phyloP scores from a whole-genome alignment of 2,329 filamentous ascomycete species.

The Podosphaera fusca region DNA sequence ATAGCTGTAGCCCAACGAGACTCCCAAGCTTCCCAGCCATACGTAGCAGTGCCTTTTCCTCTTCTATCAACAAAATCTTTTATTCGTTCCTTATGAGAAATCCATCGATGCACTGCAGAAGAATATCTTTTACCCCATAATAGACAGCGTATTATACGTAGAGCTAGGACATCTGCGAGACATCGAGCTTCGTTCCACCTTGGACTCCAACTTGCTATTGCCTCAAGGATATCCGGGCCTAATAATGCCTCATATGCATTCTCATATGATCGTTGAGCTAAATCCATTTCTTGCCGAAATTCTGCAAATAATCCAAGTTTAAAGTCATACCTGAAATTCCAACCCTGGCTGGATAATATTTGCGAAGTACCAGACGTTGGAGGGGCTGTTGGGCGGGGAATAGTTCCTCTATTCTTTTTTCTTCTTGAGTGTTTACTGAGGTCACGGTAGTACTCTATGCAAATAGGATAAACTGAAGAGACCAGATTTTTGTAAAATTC shows the following conservation, averaged over 20 bases:
- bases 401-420: slow-evolving; percentile 59
- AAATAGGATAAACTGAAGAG: slow-evolving; percentile 44
- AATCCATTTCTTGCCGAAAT: slow-evolving; percentile 81
- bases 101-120: slow-evolving; percentile 59
- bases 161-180: slow-evolving; percentile 56
- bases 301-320: slow-evolving; percentile 81
- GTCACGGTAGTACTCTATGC: slow-evolving; percentile 81
- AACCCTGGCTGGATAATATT: slow-evolving; percentile 62
- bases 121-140: slow-evolving; percentile 63
- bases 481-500: slow-evolving; percentile 54
- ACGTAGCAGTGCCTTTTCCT: slow-evolving; percentile 68
- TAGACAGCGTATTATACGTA: slow-evolving; percentile 62
- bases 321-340: slow-evolving; percentile 88
- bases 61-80: slow-evolving; percentile 58
- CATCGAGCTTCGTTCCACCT: slow-evolving; percentile 87
- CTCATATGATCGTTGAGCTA: slow-evolving; percentile 64
- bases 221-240: slow-evolving; percentile 63
- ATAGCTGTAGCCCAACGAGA: slow-evolving; percentile 44
- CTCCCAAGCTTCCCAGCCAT: slow-evolving; percentile 90
- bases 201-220: slow-evolving; percentile 71
- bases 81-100: slow-evolving; percentile 49
- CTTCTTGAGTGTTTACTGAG: slow-evolving; percentile 77
- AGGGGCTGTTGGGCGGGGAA: slow-evolving; percentile 60
- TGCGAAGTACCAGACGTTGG: slow-evolving; percentile 69
- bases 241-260: slow-evolving; percentile 69